Base-by-base conservation (phyloP, 352 stramenopile species). In the Nannochloropsis limnetica region DNA sequence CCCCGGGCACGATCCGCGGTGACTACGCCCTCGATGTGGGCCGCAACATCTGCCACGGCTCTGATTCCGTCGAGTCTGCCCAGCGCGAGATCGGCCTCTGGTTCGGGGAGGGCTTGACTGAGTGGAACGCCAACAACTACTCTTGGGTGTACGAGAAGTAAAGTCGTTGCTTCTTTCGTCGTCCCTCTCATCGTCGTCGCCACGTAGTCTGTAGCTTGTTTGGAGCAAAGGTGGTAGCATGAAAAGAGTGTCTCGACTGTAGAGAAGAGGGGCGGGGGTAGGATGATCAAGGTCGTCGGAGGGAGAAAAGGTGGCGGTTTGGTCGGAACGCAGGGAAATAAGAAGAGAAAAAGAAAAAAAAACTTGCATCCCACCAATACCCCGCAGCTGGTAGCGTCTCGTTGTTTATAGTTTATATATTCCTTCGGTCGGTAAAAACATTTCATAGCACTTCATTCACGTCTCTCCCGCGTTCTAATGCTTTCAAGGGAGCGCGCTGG, bases 61-160 rank as follows among this genome's bases (percentile, higher is more conserved):
- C 92, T 88, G 96, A 98, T 88, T 94, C 94, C 83, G 95, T 99
- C 32, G 96, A 99, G 69, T 97, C 91, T 85, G 96, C 97, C 85
- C 90, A 99, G 82, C 91, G 96, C 82, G 97, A 99, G 89, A 99
- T 99, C 89, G 91, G 86, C 28, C 92, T 98, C 69, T 99, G 96
- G 96, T 99, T 99, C 80, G 81, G 81, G 15, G 83, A 86, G 80
- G 84, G 84, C 45, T 74, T 86, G 80, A 83, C 67, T 74, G 82
- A 84, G 44, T 87, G 81, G 80, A 81, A 86, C 25, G 29, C 81
- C 23, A 81, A 69, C 82, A 86, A 68, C 61, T 14, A 31, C n/a
- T 25, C 68, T 17, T 87, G 84, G 84, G 83, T 87, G 20, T 86
- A 86, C 79, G 84, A 87, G 82, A 83, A 82, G 25, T 86, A 85